Percentiles rank a stretch among this genome's conserved stretches.
Conservation (phyloP, 2,329 filamentous ascomycete genomes). For the Fusarium hostae region DNA sequence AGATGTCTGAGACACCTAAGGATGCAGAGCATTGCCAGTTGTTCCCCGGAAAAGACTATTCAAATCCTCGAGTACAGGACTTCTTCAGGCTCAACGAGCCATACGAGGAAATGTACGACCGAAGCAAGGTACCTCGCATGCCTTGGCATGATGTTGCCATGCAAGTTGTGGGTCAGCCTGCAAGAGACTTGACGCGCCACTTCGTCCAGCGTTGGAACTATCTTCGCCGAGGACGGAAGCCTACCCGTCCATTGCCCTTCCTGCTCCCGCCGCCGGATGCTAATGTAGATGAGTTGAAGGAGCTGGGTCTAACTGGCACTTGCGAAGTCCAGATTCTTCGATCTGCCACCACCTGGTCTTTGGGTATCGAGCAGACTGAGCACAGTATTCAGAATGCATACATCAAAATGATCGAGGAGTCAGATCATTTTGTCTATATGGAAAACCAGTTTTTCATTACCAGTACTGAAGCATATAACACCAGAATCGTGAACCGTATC, state of each 20-base stretch:
- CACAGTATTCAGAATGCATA: constrained; percentile 97
- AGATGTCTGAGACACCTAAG: constrained; percentile 77
- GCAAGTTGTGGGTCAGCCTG: constrained; percentile 97
- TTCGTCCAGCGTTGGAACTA: constrained; percentile 99
- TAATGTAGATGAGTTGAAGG: constrained; percentile 84
- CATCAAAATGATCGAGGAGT: constrained; percentile 92
- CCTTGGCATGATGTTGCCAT: constrained; percentile 99
- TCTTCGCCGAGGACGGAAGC: constrained; percentile 89
- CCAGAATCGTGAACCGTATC: constrained; percentile 90
- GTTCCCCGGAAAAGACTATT: constrained; percentile 98
- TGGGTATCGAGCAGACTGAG: constrained; percentile 88
- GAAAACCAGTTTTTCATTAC: constrained; percentile 99
- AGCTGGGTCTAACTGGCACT: constrained; percentile 88
- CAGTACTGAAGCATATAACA: constrained; percentile 87
- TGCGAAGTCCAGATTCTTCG: constrained; percentile 97
- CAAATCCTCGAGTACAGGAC: constrained; percentile 93
- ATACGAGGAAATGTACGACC: constrained; percentile 99
- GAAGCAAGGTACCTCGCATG: constrained; percentile 89
- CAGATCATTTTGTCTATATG: constrained; percentile 97
- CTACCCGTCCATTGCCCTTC: constrained; percentile 92
- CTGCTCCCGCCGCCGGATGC: constrained; percentile 94
- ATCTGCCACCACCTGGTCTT: constrained; percentile 90
- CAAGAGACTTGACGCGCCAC: constrained; percentile 91
- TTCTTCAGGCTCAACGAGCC: constrained; percentile 94
- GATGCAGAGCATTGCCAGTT: constrained; percentile 95